Conservation (phyloP, 2,329 filamentous ascomycete genomes). For the Exserohilum turcica region DNA sequence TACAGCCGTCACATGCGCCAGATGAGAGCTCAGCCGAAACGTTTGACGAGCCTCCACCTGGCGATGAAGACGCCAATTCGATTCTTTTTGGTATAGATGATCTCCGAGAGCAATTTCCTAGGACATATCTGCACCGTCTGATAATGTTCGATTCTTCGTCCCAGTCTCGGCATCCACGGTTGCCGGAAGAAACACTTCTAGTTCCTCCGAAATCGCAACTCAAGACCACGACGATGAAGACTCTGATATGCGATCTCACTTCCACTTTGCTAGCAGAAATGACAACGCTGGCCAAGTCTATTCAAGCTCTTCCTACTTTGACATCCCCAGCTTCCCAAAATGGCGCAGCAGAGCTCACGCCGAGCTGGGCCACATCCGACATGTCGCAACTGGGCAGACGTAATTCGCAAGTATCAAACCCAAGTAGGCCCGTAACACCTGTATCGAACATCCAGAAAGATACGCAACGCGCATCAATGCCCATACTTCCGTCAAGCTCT, state of each 20-base stretch:
- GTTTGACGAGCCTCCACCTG: slow-evolving; percentile 17
- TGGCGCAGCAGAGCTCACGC: slow-evolving; percentile 31
- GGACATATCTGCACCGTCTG: slow-evolving; percentile 76
- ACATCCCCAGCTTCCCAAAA: slow-evolving; percentile 54
- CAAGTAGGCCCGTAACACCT: slow-evolving; percentile 41
- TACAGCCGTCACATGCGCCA: slow-evolving; percentile 51
- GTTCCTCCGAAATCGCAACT: slow-evolving; percentile 72
- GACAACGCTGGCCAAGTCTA: slow-evolving; percentile 54
- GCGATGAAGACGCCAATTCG: slow-evolving; percentile 41
- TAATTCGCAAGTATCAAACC: slow-evolving; percentile 38
- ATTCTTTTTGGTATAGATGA: slow-evolving; percentile 69
- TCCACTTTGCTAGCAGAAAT: slow-evolving; percentile 54
- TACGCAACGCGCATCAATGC: slow-evolving; percentile 80
- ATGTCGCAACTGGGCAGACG: slow-evolving; percentile 32
- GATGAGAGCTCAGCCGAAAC: slow-evolving; percentile 11
- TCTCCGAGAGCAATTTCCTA: slow-evolving; percentile 73
- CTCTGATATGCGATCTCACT: slow-evolving; percentile 53
- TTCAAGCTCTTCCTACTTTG: slow-evolving; percentile 65
- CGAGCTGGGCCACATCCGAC: slow-evolving; percentile 40
- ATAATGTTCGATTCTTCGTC: slow-evolving; percentile 75
- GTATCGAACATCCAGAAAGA: slow-evolving; percentile 59
- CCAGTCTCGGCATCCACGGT: slow-evolving; percentile 46
- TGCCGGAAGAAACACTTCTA: slow-evolving; percentile 68
- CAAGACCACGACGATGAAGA: slow-evolving; percentile 70
- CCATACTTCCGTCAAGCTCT: slow-evolving; percentile 58